Evolutionary conservation across 202 grass and related monocot species (phyloP).

Genomic region (Elaeis oleifera): DNA sequence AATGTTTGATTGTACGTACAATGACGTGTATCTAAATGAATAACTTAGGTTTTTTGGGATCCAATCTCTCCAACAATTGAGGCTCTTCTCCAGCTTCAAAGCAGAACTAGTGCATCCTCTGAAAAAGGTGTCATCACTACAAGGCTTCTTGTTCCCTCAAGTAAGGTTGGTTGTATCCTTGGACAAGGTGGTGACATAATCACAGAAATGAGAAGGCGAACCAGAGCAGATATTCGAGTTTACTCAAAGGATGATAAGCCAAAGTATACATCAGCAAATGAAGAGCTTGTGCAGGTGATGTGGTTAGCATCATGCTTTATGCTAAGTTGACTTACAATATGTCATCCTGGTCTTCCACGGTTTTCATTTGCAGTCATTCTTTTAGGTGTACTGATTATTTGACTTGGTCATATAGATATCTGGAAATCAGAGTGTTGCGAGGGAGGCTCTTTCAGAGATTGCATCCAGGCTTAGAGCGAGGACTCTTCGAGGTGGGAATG

Average conservation of each 20-base stretch:
- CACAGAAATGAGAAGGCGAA: conserved; percentile 91
- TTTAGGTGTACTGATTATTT: conserved; percentile 5
- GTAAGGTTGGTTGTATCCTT: conserved; percentile 90
- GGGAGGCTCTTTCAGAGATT: conserved; percentile 74
- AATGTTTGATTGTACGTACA: no score
- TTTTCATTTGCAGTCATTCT: conserved; percentile 17
- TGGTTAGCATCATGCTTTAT: neutral
- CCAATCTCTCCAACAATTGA: conserved; percentile 78
- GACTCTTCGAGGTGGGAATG: conserved; percentile 50
- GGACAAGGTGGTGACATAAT: conserved; percentile 92
- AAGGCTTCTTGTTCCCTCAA: conserved; percentile 81
- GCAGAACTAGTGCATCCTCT: conserved; percentile 53
- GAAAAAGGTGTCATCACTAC: conserved; percentile 60
- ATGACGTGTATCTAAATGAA: no score
- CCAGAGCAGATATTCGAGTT: conserved; percentile 78
- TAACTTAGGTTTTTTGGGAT: conserved; percentile 53
- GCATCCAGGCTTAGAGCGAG: conserved; percentile 82
- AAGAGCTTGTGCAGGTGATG: conserved; percentile 92
- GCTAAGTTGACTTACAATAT: no score
- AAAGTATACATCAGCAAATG: conserved; percentile 73
- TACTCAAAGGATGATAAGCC: conserved; percentile 85
- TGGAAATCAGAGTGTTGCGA: conserved; percentile 66
- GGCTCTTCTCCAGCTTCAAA: conserved; percentile 79
- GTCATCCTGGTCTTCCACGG: neutral
- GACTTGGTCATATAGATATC: conserved; percentile 49